These are phyloP conservation scores for Claviceps capensis DNA, from an alignment of 2,329 filamentous ascomycete species.

Conservation along the genomic window DNA sequence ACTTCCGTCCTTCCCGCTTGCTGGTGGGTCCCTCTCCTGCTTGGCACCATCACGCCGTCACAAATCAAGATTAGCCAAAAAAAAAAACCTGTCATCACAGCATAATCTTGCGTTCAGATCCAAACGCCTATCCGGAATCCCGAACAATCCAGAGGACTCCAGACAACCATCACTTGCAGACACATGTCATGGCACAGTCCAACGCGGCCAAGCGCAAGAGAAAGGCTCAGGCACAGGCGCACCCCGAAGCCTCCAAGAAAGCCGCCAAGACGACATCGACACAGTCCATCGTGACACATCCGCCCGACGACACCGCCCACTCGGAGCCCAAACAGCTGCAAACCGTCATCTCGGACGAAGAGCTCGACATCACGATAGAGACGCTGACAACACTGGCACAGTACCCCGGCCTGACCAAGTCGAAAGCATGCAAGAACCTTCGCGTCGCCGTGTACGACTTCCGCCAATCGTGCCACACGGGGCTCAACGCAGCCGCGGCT, in stretches of 20 bases:
- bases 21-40: too few species aligned
- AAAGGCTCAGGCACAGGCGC: slow-evolving; percentile 22
- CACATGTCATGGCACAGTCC: slow-evolving; percentile 14
- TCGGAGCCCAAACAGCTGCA: slow-evolving; percentile 36
- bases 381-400: slow-evolving; percentile 44
- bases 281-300: slow-evolving; percentile 16
- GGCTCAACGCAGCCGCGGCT: slow-evolving; percentile 36
- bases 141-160: too few species aligned
- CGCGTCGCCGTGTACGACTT: slow-evolving; percentile 56
- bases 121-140: too few species aligned
- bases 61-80: too few species aligned
- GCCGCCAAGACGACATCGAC: slow-evolving; percentile 18
- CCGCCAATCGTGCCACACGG: slow-evolving; percentile 53
- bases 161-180: too few species aligned
- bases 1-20: too few species aligned
- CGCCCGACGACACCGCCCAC: slow-evolving; percentile 18
- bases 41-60: too few species aligned
- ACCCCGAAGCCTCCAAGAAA: slow-evolving; percentile 22
- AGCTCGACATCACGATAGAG: slow-evolving; percentile 54
- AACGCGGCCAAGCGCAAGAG: slow-evolving; percentile 34
- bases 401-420: slow-evolving; percentile 51
- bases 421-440: slow-evolving; percentile 52
- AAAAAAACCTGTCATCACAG: too few species aligned
- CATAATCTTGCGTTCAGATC: neutral
- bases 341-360: slow-evolving; percentile 45